Base-by-base conservation (phyloP, 805 yeast genomes). In the Candida pini region DNA sequence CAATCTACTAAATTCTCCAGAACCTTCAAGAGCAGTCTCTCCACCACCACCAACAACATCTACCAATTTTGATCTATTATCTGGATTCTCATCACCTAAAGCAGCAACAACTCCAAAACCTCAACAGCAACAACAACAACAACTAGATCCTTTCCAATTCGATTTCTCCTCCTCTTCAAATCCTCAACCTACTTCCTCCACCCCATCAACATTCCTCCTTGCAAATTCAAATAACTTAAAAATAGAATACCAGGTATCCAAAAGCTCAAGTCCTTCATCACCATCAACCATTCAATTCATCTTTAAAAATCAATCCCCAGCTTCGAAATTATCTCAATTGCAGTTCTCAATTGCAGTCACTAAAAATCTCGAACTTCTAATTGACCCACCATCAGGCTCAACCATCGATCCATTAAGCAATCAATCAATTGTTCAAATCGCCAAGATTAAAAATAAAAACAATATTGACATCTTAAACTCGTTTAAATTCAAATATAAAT, bases 401-500 rank as follows among this genome's bases (percentile, higher is more conserved):
- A 22, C 31, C 4, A 14, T 58, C 10, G 33, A 26, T 2, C 39
- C 54, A 2, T 37, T 34, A 19, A 30, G 43, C 8, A 26, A 42
- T 4, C 45, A 48, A 23, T 51, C 53, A 4, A 46, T 58, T 21
- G 44, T 47, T 5, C 62, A 57, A 36, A 41, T 38, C 14, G 52
- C 47, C 15, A 39, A 36, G 19, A 44, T 57, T 33, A 39, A 38
- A 29, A 44, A 43, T 34, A 45, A 43, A 33, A 36, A 38, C 18
- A 44, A 48, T 30, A 43, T 30, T 10, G 25, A 26, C 8, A 33
- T 37, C 5, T 28, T 43, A 36, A 26, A 24, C 17, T 28, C 41
- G 14, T 29, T 81, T 45, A 84, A 82, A 57, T 66, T 86, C 39
- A 81, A 85, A 56, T 86, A 89, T 90, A 83, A 80, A 56, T 69